Evolutionary conservation across 2,329 filamentous ascomycete species (phyloP), one percentile per base, ranked within the genome.

Genomic region (Nothophoma quercina): DNA sequence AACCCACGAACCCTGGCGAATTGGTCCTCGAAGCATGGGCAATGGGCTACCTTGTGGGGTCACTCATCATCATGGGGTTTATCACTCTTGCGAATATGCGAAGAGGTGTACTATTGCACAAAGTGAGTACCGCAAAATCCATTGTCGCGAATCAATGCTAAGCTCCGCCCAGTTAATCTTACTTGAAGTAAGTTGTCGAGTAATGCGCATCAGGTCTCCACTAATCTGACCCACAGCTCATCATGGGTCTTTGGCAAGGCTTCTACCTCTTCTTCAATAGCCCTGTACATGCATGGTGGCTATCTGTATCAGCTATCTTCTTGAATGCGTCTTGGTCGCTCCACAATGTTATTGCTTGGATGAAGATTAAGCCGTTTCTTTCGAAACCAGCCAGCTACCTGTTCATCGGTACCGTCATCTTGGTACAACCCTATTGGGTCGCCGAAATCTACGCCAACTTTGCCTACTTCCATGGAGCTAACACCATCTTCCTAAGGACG

Each of bases 311-410:
- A 2, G 85, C 83, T 7, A 81, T 87, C 7, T 79, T 83, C 15
- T 78, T 88, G 19, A 86, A 86, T 58, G 73, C 80, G n/a, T 86
- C 83, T 3, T 88, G 85, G 83, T 80, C 77, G 10, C 71, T 88
- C 7, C 86, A 88, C 69, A 88, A 88, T 57, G 78, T 88, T 54
- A 84, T 88, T 53, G 80, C 85, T 0, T 88, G 85, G 86, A 81
- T 88, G 70, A 88, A 88, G 70, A 85, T 83, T 56, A 81, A 79
- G 45, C 85, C 85, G 0, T 87, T 87, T 60, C 73, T 87, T 7
- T 76, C 77, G 2, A 76, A 71, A 23, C 71, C 75, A 7, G 78
- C 79, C 23, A 85, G 80, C 38, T 64, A 75, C 8, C 68, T 86
- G 48, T 88, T 87, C 63, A 84, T 88, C 42, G 74, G 76, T 34